phyloP scores from a whole-genome alignment of 768 basidiomycete genomes.

The Clavaria fumosa region DNA sequence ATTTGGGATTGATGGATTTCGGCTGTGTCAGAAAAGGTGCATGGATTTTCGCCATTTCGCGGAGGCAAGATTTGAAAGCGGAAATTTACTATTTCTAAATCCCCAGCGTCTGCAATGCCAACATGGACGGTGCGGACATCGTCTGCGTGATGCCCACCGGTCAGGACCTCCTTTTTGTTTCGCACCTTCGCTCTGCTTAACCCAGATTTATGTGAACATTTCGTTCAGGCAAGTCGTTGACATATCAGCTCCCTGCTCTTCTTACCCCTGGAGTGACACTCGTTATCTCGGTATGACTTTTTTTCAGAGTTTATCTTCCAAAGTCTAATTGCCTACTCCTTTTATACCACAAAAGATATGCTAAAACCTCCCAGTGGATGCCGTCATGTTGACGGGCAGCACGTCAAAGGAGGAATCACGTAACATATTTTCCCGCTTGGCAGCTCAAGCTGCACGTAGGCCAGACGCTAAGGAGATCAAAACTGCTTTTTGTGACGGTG shows the following conservation, averaged over 20 bases:
- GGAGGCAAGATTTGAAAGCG: too few relatives aligned
- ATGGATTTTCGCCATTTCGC: slow-evolving; percentile 12
- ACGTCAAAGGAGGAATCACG: slow-evolving; percentile 40
- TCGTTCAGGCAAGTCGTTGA: slow-evolving; percentile 87
- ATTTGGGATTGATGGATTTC: slow-evolving; percentile 53
- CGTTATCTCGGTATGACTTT: slow-evolving; percentile 71
- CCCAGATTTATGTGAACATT: too few relatives aligned
- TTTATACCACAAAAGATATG: background rate
- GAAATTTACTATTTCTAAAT: too few relatives aligned
- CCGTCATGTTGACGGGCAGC: slow-evolving; percentile 60
- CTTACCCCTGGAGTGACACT: slow-evolving; percentile 66
- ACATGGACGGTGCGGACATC: slow-evolving; percentile 73
- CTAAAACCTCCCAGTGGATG: slow-evolving; percentile 36
- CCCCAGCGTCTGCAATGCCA: slow-evolving; percentile 76
- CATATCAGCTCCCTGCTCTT: slow-evolving; percentile 85
- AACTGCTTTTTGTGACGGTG: slow-evolving; percentile 77
- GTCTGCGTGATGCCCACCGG: slow-evolving; percentile 85
- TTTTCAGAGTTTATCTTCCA: too few relatives aligned
- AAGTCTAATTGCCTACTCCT: too few relatives aligned
- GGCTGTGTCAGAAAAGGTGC: slow-evolving; percentile 77
- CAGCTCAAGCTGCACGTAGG: slow-evolving; percentile 25
- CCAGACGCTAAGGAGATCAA: slow-evolving; percentile 34
- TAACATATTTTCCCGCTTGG: slow-evolving; percentile 34
- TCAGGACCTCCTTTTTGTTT: slow-evolving; percentile 14
- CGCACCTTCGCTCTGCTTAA: too few relatives aligned